These are phyloP conservation scores for Pseudogymnoascus sp. DNA, from an alignment of 2,329 filamentous ascomycete genomes.

Conservation along the genomic window DNA sequence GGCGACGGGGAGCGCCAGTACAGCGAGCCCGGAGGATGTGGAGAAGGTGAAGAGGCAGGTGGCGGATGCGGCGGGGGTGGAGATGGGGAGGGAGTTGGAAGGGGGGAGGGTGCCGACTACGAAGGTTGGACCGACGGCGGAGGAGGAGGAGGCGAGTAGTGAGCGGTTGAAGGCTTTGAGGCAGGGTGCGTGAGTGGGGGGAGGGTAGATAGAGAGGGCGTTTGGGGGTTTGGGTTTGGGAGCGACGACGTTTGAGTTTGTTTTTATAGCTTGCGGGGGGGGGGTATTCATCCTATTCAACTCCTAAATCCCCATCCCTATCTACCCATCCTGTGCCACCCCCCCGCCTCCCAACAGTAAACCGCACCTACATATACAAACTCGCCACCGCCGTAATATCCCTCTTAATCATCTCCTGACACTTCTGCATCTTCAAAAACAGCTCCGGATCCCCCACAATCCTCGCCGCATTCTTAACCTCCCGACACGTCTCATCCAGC, in stretches of 20 bases:
- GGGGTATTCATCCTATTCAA: not conserved
- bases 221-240: not conserved
- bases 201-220: not conserved
- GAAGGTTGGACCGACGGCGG: constrained; percentile 60
- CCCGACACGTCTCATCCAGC: constrained; percentile 89
- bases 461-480: constrained; percentile 93
- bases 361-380: constrained; percentile 75
- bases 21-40: constrained; percentile 73
- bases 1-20: constrained; percentile 65
- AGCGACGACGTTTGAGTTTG: not conserved
- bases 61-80: constrained; percentile 79
- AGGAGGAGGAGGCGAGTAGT: constrained; percentile 67
- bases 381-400: constrained; percentile 88
- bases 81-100: constrained; percentile 67
- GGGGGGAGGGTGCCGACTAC: constrained; percentile 48
- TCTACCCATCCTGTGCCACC: not conserved
- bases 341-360: no score
- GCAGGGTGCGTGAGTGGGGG: not conserved
- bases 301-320: not conserved
- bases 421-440: constrained; percentile 93
- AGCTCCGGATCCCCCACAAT: constrained; percentile 90
- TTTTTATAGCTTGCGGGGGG: not conserved
- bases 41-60: constrained; percentile 78
- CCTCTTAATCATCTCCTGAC: constrained; percentile 95
- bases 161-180: constrained; percentile 48